A percentile compares a stretch with the other conserved stretches of the same genome.
Evolutionary conservation across 495 filamentous ascomycete species (phyloP).

Genomic region (Talaromyces thailandensis): DNA sequence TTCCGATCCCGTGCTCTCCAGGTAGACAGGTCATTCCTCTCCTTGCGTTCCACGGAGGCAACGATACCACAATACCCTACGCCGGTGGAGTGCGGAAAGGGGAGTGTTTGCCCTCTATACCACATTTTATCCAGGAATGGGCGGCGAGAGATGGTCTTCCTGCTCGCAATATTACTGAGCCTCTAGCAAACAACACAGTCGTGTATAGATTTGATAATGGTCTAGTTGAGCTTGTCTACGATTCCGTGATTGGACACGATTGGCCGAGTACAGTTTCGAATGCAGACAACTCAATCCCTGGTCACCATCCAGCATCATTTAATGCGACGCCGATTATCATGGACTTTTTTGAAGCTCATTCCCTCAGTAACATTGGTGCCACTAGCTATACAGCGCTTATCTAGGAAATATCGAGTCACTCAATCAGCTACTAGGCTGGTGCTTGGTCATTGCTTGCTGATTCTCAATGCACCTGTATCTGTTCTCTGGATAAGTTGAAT

Average conservation of each 20-base stretch:
- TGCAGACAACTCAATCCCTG: slow-evolving; percentile 20
- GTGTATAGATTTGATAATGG: background rate
- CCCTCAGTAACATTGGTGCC: background rate
- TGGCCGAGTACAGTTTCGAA: slow-evolving; percentile 36
- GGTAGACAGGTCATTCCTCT: slow-evolving; percentile 27
- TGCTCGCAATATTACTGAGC: slow-evolving; percentile 10
- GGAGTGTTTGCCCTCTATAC: slow-evolving; percentile 26
- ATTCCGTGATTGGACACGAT: slow-evolving; percentile 25
- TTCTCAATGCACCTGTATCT: background rate
- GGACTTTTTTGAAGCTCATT: slow-evolving; percentile 22
- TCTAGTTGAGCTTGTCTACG: slow-evolving; percentile 14
- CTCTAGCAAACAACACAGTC: slow-evolving; percentile 8
- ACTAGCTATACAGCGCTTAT: background rate
- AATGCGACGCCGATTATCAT: slow-evolving; percentile 30
- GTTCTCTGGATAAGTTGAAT: background rate
- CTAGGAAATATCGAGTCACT: background rate
- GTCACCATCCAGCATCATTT: slow-evolving; percentile 17
- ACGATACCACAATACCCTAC: slow-evolving; percentile 28
- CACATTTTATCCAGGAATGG: slow-evolving; percentile 31
- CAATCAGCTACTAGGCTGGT: background rate
- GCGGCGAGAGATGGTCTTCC: slow-evolving; percentile 24
- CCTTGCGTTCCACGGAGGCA: slow-evolving; percentile 42
- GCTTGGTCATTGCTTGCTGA: background rate
- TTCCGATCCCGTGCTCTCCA: slow-evolving; percentile 22
- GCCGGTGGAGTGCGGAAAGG: slow-evolving; percentile 18